Conservation (phyloP, 1,284 basidiomycete genomes). For the Austroboletus niveus region DNA sequence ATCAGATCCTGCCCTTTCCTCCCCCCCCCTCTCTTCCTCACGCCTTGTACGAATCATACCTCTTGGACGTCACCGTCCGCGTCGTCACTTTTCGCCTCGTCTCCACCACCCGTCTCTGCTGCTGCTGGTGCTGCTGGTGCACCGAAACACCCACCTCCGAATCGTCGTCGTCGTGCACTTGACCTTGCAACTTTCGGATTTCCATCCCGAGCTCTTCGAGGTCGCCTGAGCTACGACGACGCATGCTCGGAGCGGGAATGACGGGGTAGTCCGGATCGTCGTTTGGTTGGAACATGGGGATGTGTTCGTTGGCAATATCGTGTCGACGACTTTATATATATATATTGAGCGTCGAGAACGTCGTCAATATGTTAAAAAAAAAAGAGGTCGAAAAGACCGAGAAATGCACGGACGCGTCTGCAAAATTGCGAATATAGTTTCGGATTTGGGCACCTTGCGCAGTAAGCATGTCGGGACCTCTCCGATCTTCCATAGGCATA, state of each 20-base stretch:
- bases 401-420: conserved; percentile 74
- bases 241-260: conserved; percentile 66
- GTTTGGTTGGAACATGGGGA: conserved; percentile 61
- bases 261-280: conserved; percentile 39
- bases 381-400: neutral
- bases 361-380: conserved; percentile 4
- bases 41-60: conserved; percentile 54
- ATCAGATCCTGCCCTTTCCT: neutral
- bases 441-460: conserved; percentile 66
- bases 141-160: conserved; percentile 13
- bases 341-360: neutral
- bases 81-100: conserved; percentile 42
- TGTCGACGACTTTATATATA: conserved; percentile 62
- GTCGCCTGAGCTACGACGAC: conserved; percentile 49
- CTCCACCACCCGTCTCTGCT: conserved; percentile 54
- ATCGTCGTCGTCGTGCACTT: conserved; percentile 47
- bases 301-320: conserved; percentile 91
- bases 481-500: conserved; percentile 41
- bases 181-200: conserved; percentile 66
- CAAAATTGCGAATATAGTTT: conserved; percentile 84
- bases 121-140: neutral
- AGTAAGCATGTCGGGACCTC: conserved; percentile 51
- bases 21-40: no score
- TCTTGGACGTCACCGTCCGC: conserved; percentile 54
- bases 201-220: conserved; percentile 75